These are phyloP conservation scores for Sporothrix curviconia DNA, from an alignment of 2,329 filamentous ascomycete species.

Conservation along the genomic window DNA sequence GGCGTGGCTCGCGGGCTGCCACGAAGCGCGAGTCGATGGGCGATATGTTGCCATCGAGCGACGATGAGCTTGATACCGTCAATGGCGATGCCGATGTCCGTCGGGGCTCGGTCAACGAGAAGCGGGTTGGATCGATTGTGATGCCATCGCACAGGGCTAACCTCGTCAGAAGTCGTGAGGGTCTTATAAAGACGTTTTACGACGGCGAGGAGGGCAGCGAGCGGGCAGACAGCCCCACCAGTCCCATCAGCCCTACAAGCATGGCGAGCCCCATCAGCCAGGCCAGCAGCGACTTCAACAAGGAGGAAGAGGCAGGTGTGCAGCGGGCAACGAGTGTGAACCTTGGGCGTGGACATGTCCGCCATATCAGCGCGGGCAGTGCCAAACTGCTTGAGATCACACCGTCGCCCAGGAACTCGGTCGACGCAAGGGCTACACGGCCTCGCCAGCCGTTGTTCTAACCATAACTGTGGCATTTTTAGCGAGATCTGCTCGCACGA, in stretches of 20 bases:
- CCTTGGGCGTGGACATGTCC: slow-evolving; percentile 56
- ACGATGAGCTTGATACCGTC: slow-evolving; percentile 38
- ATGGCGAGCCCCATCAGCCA: slow-evolving; percentile 13
- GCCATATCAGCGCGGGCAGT: slow-evolving; percentile 71
- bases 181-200: slow-evolving; percentile 39
- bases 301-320: slow-evolving; percentile 34
- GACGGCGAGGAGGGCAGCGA: slow-evolving; percentile 31
- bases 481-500: neutral
- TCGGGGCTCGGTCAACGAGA: slow-evolving; percentile 32
- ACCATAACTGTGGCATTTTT: neutral
- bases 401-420: slow-evolving; percentile 47
- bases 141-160: slow-evolving; percentile 34
- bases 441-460: slow-evolving; percentile 7
- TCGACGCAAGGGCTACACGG: slow-evolving; percentile 36
- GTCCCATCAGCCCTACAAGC: slow-evolving; percentile 12
- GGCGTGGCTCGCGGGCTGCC: slow-evolving; percentile 20
- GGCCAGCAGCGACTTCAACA: slow-evolving; percentile 20
- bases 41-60: slow-evolving; percentile 51
- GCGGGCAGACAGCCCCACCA: slow-evolving; percentile 9
- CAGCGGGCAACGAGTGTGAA: slow-evolving; percentile 67
- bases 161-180: slow-evolving; percentile 47
- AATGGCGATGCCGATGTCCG: slow-evolving; percentile 29
- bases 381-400: slow-evolving; percentile 66
- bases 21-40: slow-evolving; percentile 39
- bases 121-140: slow-evolving; percentile 54